Conservation (phyloP, 2,329 filamentous ascomycete genomes). For the Xylariaceae sp. region DNA sequence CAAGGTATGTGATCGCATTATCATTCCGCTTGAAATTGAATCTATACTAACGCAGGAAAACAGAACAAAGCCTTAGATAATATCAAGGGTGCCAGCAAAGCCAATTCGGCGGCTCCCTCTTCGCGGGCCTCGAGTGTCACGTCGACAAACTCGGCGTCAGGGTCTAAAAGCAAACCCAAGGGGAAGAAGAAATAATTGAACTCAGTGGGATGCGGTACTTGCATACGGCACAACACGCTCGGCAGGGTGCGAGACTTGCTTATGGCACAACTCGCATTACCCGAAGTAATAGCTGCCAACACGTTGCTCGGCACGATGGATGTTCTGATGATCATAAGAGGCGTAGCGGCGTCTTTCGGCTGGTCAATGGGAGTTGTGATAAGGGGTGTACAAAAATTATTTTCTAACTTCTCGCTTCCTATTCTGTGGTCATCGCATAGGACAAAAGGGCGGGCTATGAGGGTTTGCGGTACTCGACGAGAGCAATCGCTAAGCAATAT, state of each 20-base stretch:
- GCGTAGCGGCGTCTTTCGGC: conserved; percentile 16
- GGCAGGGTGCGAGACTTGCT: neutral
- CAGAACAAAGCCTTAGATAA: conserved; percentile 95
- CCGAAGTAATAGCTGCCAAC: neutral
- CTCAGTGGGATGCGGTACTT: no score
- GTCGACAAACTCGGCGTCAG: conserved; percentile 69
- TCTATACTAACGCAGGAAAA: conserved; percentile 27
- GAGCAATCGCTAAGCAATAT: no score
- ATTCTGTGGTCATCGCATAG: neutral
- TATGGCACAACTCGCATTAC: neutral
- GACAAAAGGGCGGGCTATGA: neutral
- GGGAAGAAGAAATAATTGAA: conserved; percentile 59
- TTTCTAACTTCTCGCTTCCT: neutral
- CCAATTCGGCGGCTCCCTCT: conserved; percentile 75
- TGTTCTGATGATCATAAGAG: conserved; percentile 23
- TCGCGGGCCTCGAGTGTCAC: conserved; percentile 89
- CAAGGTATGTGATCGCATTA: conserved; percentile 66
- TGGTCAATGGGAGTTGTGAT: conserved; percentile 5
- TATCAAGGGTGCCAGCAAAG: conserved; percentile 78
- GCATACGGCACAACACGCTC: no score
- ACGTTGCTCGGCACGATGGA: neutral
- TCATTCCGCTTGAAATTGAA: neutral
- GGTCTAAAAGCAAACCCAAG: conserved; percentile 52
- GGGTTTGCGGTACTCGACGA: no score
- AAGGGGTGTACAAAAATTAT: conserved; percentile 20